Evolutionary conservation across 805 yeast species (phyloP).

Genomic region (Saccharomycopsis fermentans): DNA sequence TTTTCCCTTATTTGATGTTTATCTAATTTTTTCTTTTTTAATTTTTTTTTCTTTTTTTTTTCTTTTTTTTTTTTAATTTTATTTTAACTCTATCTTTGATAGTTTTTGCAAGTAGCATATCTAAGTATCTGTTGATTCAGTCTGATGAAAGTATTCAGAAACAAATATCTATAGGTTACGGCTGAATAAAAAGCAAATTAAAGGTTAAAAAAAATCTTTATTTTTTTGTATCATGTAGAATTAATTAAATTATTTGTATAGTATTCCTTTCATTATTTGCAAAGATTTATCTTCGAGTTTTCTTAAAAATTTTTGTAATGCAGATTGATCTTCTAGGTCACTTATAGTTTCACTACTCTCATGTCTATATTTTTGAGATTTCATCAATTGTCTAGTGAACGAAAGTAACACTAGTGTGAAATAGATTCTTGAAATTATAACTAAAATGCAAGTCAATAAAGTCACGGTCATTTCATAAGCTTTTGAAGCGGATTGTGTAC

Average conservation of each 20-base stretch:
- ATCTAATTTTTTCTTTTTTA: not conserved
- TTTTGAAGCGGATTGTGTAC: slow-evolving; percentile 56
- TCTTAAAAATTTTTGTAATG: slow-evolving; percentile 5
- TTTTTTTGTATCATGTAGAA: not conserved
- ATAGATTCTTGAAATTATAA: slow-evolving; percentile 44
- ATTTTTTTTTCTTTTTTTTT: not conserved
- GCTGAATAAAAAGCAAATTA: too few relatives aligned
- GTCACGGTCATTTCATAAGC: slow-evolving; percentile 49
- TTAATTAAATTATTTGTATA: not conserved
- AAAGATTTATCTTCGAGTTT: slow-evolving; percentile 8
- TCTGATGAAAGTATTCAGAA: too few relatives aligned
- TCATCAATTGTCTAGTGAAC: slow-evolving; percentile 47
- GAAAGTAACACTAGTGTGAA: slow-evolving; percentile 50
- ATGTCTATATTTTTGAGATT: slow-evolving; percentile 31
- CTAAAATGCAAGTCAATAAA: slow-evolving; percentile 36
- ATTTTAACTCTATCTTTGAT: too few relatives aligned
- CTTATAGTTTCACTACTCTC: slow-evolving; percentile 23
- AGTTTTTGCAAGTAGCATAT: too few relatives aligned
- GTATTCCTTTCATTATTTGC: not conserved
- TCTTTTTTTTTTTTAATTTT: too few relatives aligned
- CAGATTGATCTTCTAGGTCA: not conserved
- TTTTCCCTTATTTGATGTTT: too few relatives aligned
- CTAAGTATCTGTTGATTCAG: too few relatives aligned
- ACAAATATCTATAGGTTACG: too few relatives aligned
- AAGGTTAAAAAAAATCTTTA: not conserved